Conservation (phyloP, 2,329 filamentous ascomycete species). For the Neoarthrinium moseri region DNA sequence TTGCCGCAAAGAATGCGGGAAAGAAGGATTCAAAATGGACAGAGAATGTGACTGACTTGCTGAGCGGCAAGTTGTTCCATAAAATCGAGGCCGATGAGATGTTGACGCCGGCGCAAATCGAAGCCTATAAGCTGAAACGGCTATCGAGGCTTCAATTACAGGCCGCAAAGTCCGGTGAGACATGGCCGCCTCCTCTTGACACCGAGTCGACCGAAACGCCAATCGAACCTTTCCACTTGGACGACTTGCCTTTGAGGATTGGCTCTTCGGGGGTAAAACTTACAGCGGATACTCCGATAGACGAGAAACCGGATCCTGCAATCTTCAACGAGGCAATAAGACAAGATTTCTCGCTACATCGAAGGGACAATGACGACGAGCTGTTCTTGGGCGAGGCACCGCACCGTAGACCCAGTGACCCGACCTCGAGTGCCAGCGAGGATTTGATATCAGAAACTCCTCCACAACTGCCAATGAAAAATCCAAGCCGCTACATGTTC, state of each 20-base stretch:
- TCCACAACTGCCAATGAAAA: constrained; percentile 32
- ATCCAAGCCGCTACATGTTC: constrained; percentile 17
- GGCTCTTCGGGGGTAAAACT: constrained; percentile 35
- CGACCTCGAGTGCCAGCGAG: too few species aligned
- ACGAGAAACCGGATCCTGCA: constrained; percentile 24
- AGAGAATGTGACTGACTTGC: constrained; percentile 56
- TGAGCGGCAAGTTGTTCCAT: constrained; percentile 54
- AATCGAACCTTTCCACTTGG: constrained; percentile 48
- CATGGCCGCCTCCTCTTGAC: constrained; percentile 19
- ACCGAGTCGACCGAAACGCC: constrained; percentile 38
- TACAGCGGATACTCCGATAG: constrained; percentile 24
- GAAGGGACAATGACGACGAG: constrained; percentile 12
- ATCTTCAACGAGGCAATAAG: constrained; percentile 20
- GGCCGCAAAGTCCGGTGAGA: constrained; percentile 28
- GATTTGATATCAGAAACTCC: constrained; percentile 1
- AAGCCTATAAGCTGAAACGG: constrained; percentile 41
- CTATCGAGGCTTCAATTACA: constrained; percentile 28
- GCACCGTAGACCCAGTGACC: too few species aligned
- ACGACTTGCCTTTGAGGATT: constrained; percentile 43
- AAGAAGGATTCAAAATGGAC: constrained; percentile 48
- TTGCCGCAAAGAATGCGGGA: constrained; percentile 19
- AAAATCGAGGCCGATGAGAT: constrained; percentile 59
- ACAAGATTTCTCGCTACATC: constrained; percentile 22
- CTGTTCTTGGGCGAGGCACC: constrained; percentile 1
- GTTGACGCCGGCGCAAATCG: constrained; percentile 51